Conservation (phyloP, 768 basidiomycete genomes). For the Rubroboletus satanas region DNA sequence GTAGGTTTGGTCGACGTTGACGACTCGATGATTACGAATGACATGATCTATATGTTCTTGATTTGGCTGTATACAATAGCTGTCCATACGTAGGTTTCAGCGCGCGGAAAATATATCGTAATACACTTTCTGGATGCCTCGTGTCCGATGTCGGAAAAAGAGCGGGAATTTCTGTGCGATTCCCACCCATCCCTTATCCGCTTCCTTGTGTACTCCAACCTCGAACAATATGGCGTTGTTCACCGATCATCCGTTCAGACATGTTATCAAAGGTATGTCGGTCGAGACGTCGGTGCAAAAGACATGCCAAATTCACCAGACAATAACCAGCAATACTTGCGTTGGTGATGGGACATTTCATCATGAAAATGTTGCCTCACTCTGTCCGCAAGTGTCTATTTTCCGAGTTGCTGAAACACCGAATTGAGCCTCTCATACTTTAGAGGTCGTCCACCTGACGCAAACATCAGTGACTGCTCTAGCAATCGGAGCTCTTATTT, state of each 20-base stretch:
- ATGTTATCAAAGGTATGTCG: conserved; percentile 31
- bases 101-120: conserved; percentile 4
- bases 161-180: background rate
- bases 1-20: conserved; percentile 5
- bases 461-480: conserved; percentile 73
- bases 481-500: conserved; percentile 59
- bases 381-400: conserved; percentile 29
- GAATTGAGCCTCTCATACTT: conserved; percentile 13
- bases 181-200: conserved; percentile 29
- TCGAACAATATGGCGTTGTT: conserved; percentile 29
- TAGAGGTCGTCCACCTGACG: conserved; percentile 62
- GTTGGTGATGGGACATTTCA: conserved; percentile 46
- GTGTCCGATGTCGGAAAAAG: conserved; percentile 27
- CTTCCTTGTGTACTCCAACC: conserved; percentile 13
- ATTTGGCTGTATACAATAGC: conserved; percentile 9
- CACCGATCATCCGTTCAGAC: conserved; percentile 32
- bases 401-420: background rate
- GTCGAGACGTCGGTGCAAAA: background rate
- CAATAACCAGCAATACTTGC: conserved; percentile 42
- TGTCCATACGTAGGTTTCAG: conserved; percentile 16
- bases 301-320: conserved; percentile 8
- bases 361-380: conserved; percentile 45
- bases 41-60: conserved; percentile 8
- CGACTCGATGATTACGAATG: conserved; percentile 4
- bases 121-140: conserved; percentile 22